Evolutionary conservation across 1,284 basidiomycete species (phyloP).

Genomic region (Leccinum pachyderme): DNA sequence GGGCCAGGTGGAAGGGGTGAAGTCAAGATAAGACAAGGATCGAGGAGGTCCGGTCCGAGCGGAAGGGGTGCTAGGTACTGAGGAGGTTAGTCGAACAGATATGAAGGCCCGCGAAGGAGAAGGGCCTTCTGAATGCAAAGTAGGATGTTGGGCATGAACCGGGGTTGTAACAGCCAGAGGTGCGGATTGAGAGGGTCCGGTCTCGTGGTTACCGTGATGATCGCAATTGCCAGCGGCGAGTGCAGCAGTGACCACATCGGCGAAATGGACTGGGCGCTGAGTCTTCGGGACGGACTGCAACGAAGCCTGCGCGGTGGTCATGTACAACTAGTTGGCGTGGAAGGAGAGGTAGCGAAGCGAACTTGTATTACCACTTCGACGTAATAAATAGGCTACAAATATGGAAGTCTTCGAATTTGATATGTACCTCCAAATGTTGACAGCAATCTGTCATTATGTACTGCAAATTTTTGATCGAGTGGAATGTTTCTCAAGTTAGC

Average conservation of each 20-base stretch:
- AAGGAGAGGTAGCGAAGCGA: not conserved
- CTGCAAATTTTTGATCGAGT: no score
- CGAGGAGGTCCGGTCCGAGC: constrained; percentile 70
- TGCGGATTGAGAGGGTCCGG: not conserved
- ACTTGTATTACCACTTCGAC: not conserved
- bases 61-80: constrained; percentile 53
- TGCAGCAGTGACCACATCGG: constrained; percentile 6
- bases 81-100: constrained; percentile 8
- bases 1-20: constrained; percentile 50
- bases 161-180: not conserved
- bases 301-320: constrained; percentile 11
- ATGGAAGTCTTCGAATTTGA: not conserved
- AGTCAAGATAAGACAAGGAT: constrained; percentile 59
- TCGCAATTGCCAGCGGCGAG: not conserved
- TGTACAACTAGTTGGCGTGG: constrained; percentile 1
- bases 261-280: constrained; percentile 3
- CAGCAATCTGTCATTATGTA: no score
- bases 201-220: constrained; percentile 3
- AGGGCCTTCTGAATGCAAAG: constrained; percentile 11
- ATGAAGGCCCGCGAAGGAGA: constrained; percentile 7
- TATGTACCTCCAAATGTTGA: no score
- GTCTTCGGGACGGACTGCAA: constrained; percentile 2
- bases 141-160: constrained; percentile 9
- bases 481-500: no score
- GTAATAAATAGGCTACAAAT: constrained; percentile 1